phyloP scores from a whole-genome alignment of 371 early-diverging fungal species.

The Apophysomyces trapeziformis region DNA sequence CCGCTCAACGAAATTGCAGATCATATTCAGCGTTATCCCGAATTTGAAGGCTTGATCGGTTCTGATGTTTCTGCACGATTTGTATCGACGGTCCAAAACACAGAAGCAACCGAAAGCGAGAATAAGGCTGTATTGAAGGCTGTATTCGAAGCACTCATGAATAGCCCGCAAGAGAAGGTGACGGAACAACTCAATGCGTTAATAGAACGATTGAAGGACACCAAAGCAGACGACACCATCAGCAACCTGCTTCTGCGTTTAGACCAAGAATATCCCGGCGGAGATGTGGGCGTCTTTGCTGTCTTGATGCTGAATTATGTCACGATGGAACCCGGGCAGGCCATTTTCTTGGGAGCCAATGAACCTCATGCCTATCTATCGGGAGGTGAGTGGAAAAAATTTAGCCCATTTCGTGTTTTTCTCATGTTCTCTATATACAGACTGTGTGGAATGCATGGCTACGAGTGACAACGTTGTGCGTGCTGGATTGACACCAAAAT shows the following conservation, averaged over 20 bases:
- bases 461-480: conserved; percentile 97
- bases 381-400: conserved; percentile 63
- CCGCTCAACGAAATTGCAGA: conserved; percentile 79
- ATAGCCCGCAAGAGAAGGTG: conserved; percentile 53
- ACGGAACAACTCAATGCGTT: conserved; percentile 54
- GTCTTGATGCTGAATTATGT: conserved; percentile 90
- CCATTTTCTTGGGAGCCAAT: conserved; percentile 95
- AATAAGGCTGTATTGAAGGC: conserved; percentile 64
- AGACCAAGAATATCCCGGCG: conserved; percentile 83
- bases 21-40: conserved; percentile 73
- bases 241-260: conserved; percentile 78
- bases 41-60: conserved; percentile 74
- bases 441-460: conserved; percentile 98
- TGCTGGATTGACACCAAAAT: conserved; percentile 98
- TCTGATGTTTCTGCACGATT: conserved; percentile 42
- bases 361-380: conserved; percentile 97
- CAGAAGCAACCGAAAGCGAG: conserved; percentile 25
- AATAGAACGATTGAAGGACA: conserved; percentile 48
- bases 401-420: neutral
- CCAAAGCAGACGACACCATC: conserved; percentile 25
- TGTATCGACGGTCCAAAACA: conserved; percentile 23
- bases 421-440: conserved; percentile 40
- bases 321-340: conserved; percentile 80
- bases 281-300: conserved; percentile 91
- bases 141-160: conserved; percentile 79